Evolutionary conservation across 2,329 filamentous ascomycete genomes (phyloP).

Genomic region (Microdochium bolleyi): DNA sequence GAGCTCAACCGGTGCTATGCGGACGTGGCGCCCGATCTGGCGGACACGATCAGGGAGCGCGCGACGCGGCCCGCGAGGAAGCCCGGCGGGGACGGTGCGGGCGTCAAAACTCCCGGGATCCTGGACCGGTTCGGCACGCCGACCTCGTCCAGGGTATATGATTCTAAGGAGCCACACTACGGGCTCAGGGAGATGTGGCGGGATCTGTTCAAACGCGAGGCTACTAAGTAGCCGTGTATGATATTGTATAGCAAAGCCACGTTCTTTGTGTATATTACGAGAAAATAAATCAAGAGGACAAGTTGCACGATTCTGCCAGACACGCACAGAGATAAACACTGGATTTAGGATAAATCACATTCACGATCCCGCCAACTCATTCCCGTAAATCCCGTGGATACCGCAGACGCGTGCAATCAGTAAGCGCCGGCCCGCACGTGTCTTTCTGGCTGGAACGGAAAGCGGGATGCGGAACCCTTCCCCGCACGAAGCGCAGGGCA

Average conservation of each 20-base stretch:
- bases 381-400: no score
- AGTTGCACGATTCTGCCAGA: no score
- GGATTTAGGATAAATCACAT: no score
- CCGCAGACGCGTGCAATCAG: no score
- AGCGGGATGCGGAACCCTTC: neutral
- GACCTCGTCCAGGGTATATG: conserved; percentile 53
- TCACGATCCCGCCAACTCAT: no score
- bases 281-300: no score
- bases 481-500: neutral
- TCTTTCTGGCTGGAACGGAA: no score
- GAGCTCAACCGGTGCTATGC: conserved; percentile 78
- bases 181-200: conserved; percentile 86
- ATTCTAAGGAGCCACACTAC: conserved; percentile 69
- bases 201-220: conserved; percentile 50
- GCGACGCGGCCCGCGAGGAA: conserved; percentile 39
- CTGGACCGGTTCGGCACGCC: conserved; percentile 49
- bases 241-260: no score
- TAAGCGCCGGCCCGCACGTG: no score
- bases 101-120: conserved; percentile 37
- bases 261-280: no score
- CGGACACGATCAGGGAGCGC: conserved; percentile 63
- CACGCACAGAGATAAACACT: no score
- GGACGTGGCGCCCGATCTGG: conserved; percentile 72
- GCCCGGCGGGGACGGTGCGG: conserved; percentile 31
- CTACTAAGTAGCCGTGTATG: neutral